These are phyloP conservation scores for Plasmodium coatneyi DNA, from an alignment of 169 alveolate species.

Conservation along the genomic window DNA sequence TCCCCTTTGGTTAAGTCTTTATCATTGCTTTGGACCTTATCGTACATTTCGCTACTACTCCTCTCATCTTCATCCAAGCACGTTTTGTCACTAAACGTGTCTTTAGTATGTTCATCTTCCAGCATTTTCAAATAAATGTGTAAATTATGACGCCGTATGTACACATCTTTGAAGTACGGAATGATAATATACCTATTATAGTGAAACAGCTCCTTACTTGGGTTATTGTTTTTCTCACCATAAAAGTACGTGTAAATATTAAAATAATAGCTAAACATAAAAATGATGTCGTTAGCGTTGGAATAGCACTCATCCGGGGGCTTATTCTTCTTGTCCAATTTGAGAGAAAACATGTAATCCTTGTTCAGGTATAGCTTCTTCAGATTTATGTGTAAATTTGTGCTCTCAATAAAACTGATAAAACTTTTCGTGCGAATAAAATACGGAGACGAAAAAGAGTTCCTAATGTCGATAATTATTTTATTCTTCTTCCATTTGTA, in stretches of 20 bases:
- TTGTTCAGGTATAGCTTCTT: constrained; percentile 57
- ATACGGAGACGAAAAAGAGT: constrained; percentile 67
- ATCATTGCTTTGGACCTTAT: background rate
- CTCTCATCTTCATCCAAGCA: background rate
- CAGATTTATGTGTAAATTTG: constrained; percentile 48
- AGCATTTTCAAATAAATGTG: constrained; percentile 44
- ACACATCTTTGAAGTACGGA: constrained; percentile 65
- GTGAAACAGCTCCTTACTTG: constrained; percentile 51
- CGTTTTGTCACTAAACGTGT: background rate
- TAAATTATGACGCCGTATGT: constrained; percentile 27
- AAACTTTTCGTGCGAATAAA: constrained; percentile 71
- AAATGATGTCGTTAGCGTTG: constrained; percentile 26
- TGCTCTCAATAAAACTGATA: constrained; percentile 47
- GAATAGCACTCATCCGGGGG: constrained; percentile 28
- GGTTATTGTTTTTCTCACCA: constrained; percentile 39
- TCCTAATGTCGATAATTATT: constrained; percentile 50
- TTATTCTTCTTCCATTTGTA: constrained; percentile 68
- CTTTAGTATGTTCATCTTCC: background rate
- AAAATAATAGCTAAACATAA: constrained; percentile 46
- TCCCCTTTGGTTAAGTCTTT: constrained; percentile 6
- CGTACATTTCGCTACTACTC: background rate
- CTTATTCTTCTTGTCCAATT: constrained; percentile 44
- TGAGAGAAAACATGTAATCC: constrained; percentile 44
- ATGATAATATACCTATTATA: constrained; percentile 44
- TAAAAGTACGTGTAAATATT: constrained; percentile 37